Conservation (phyloP, 23 red algal species). For the Agarophyton chilense region DNA sequence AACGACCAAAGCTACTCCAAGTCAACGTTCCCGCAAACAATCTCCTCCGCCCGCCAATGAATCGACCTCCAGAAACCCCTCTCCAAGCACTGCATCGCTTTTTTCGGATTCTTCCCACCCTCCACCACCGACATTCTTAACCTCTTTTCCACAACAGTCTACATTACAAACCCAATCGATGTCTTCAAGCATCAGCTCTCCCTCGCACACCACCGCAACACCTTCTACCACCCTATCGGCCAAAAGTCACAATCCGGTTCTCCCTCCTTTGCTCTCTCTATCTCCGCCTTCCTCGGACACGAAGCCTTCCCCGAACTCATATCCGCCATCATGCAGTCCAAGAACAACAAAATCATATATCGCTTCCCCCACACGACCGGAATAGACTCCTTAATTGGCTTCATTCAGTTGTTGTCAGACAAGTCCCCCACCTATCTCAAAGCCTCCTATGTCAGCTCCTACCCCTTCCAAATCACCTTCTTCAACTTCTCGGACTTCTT, state of each 20-base stretch:
- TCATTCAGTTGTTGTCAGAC: background rate
- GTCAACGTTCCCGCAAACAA: too few relatives aligned
- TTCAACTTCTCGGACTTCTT: background rate
- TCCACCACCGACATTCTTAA: too few relatives aligned
- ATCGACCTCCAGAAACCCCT: too few relatives aligned
- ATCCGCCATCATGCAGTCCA: background rate
- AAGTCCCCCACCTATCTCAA: background rate
- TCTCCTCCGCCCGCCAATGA: too few relatives aligned
- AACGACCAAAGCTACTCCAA: too few relatives aligned
- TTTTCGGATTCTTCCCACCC: too few relatives aligned
- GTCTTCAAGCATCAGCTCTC: too few relatives aligned
- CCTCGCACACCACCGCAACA: background rate
- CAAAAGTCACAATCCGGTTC: background rate
- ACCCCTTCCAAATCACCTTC: slow-evolving; percentile 3
- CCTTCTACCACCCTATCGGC: background rate
- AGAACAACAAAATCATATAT: background rate
- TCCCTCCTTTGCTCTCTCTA: background rate
- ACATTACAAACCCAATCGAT: too few relatives aligned
- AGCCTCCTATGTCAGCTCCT: background rate
- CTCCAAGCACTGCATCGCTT: too few relatives aligned
- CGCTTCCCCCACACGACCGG: background rate
- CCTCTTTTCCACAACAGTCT: too few relatives aligned
- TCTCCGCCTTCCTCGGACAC: background rate
- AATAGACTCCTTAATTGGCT: background rate
- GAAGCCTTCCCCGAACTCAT: background rate